Evolutionary conservation across 495 filamentous ascomycete genomes (phyloP), one percentile per base, ranked within the genome.

Genomic region (Evansstolkia leycettana): DNA sequence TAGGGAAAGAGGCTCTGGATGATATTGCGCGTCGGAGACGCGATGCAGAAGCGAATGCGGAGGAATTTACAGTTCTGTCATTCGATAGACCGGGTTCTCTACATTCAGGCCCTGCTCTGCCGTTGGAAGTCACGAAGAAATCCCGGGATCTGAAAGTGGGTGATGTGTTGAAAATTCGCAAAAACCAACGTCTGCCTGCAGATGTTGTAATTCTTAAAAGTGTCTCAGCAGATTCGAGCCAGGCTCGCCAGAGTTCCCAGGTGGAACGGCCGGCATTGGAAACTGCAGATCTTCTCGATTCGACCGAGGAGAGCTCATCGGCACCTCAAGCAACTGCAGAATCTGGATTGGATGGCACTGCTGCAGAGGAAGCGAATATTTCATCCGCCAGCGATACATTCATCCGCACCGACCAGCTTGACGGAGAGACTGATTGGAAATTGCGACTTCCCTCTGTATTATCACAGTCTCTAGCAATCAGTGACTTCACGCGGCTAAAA

Each of bases 381-480:
- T 50, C 48, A 11, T 51, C 55, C 14, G 65, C 72, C 13, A 86
- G 86, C 23, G 92, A 99, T 50, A 84, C 92, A 1, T 99, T 99
- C 43, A 95, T 99, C 42, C 74, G 89, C 28, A 99, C 92, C 2
- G 92, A 99, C 54, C 92, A 99, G 52, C 70, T 99, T 7, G 92
- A 99, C 46, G 92, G 92, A 38, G 92, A 99, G 58, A 99, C 92
- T 6, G 92, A 99, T 47, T 99, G 92, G 92, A 99, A 99, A 57
- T 67, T 99, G 24, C 78, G 92, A 3, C 54, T 96, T 2, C 85
- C 89, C 2, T 87, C 88, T 6, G 70, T 81, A 0, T 52, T 94
- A 9, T 87, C 87, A 0, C 92, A 99, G 46, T 62, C 57, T 25
- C 64, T 96, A 5, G 49, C 77, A 3, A 54, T 76, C 2, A 66